Percentiles rank a stretch among this genome's conserved stretches.
These are phyloP conservation scores for Ogataea minuta DNA, from an alignment of 805 yeast genomes.

Conservation along the genomic window DNA sequence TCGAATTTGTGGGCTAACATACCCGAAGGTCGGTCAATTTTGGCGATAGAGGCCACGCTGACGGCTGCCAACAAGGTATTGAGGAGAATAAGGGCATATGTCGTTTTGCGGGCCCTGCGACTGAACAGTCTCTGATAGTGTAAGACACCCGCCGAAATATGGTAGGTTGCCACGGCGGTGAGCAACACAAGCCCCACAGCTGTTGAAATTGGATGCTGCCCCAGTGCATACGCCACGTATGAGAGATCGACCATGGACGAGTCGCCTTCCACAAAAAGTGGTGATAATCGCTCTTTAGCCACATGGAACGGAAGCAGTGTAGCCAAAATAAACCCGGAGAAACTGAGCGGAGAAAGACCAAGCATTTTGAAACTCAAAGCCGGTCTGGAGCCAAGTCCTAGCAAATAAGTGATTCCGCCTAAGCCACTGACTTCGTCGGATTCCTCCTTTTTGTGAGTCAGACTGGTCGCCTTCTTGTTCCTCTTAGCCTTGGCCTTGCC, in stretches of 20 bases:
- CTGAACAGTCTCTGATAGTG: slow-evolving; percentile 43
- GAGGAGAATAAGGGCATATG: slow-evolving; percentile 41
- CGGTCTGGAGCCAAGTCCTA: slow-evolving; percentile 54
- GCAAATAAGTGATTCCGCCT: slow-evolving; percentile 56
- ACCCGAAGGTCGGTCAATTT: slow-evolving; percentile 25
- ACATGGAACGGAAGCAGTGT: slow-evolving; percentile 48
- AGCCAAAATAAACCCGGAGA: slow-evolving; percentile 56
- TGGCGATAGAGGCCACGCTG: slow-evolving; percentile 32
- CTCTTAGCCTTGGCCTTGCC: slow-evolving; percentile 17
- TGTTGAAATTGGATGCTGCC: slow-evolving; percentile 6
- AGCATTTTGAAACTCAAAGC: slow-evolving; percentile 42
- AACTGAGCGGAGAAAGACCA: slow-evolving; percentile 55
- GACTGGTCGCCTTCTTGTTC: slow-evolving; percentile 6
- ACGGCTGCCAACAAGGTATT: slow-evolving; percentile 37
- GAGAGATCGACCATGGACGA: slow-evolving; percentile 53
- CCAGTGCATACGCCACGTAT: slow-evolving; percentile 44
- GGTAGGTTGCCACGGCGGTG: slow-evolving; percentile 46
- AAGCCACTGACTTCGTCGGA: slow-evolving; percentile 49
- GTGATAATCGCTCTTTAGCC: slow-evolving; percentile 46
- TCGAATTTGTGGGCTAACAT: slow-evolving; percentile 23
- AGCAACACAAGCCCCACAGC: slow-evolving; percentile 35
- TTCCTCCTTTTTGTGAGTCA: slow-evolving; percentile 19
- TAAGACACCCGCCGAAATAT: slow-evolving; percentile 51
- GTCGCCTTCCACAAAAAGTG: slow-evolving; percentile 62
- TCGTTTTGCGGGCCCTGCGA: slow-evolving; percentile 40